A percentile compares a stretch with the other conserved stretches of the same genome.
Conservation (phyloP, 2,329 filamentous ascomycete genomes). For the Mycogone perniciosa region DNA sequence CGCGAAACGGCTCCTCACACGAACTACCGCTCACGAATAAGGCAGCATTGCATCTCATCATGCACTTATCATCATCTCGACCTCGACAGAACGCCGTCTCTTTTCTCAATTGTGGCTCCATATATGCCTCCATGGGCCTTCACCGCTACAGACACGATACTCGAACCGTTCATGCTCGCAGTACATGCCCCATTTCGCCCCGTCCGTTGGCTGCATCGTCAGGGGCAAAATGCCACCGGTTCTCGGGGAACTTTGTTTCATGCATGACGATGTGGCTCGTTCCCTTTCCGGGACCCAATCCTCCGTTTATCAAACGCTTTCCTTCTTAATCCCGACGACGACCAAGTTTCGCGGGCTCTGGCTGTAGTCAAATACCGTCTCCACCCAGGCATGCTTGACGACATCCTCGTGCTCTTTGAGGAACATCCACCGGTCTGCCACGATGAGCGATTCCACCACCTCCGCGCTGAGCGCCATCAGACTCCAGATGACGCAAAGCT, state of each 20-base stretch:
- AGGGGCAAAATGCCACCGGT: constrained; percentile 1
- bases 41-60: too few relatives aligned
- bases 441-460: constrained; percentile 84
- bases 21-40: too few relatives aligned
- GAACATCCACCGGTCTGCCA: constrained; percentile 84
- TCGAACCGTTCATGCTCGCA: background rate
- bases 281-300: background rate
- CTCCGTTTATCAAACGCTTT: constrained; percentile 6
- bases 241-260: too few relatives aligned
- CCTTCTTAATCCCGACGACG: constrained; percentile 80
- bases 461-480: constrained; percentile 93
- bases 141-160: background rate
- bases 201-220: background rate
- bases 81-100: background rate
- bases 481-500: constrained; percentile 83
- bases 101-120: background rate
- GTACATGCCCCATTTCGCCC: background rate
- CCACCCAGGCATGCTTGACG: constrained; percentile 77
- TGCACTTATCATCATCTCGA: background rate
- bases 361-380: constrained; percentile 84
- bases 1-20: too few relatives aligned
- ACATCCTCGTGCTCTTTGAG: constrained; percentile 68
- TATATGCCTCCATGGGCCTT: background rate
- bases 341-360: constrained; percentile 86
- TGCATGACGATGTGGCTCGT: too few relatives aligned